These are phyloP conservation scores for Elsinoe batatas DNA, from an alignment of 2,329 filamentous ascomycete species.

Conservation along the genomic window DNA sequence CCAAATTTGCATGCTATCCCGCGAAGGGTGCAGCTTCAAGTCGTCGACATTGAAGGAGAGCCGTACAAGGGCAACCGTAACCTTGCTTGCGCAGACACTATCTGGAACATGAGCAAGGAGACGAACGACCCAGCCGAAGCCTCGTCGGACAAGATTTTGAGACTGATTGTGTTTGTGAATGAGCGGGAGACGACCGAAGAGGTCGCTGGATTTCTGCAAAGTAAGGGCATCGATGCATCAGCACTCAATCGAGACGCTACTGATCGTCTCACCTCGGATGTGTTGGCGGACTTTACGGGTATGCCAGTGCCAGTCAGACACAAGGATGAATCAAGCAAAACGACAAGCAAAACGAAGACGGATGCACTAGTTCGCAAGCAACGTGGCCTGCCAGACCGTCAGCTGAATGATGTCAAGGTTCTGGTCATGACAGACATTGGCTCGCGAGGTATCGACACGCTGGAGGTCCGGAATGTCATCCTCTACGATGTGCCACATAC, in stretches of 20 bases:
- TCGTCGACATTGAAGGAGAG: slow-evolving; percentile 84
- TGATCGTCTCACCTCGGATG: slow-evolving; percentile 65
- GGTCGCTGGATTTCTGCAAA: slow-evolving; percentile 65
- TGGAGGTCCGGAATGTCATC: slow-evolving; percentile 83
- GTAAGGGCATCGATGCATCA: slow-evolving; percentile 80
- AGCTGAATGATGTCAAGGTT: slow-evolving; percentile 70
- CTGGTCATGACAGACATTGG: slow-evolving; percentile 90
- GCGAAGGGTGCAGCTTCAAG: slow-evolving; percentile 82
- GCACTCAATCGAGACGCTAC: slow-evolving; percentile 77
- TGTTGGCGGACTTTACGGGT: slow-evolving; percentile 65
- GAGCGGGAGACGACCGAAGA: slow-evolving; percentile 82
- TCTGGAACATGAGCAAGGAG: slow-evolving; percentile 85
- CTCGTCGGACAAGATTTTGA: slow-evolving; percentile 52
- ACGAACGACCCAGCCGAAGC: slow-evolving; percentile 46
- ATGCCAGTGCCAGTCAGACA: slow-evolving; percentile 8
- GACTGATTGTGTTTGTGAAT: slow-evolving; percentile 92
- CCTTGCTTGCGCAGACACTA: slow-evolving; percentile 86
- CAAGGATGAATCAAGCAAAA: background rate
- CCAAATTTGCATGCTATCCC: slow-evolving; percentile 95
- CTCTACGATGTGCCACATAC: slow-evolving; percentile 97
- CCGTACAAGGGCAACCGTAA: slow-evolving; percentile 89
- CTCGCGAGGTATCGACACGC: slow-evolving; percentile 85
- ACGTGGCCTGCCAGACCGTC: slow-evolving; percentile 28
- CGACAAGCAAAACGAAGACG: background rate
- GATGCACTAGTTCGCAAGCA: slow-evolving; percentile 2